Evolutionary conservation across 2,329 filamentous ascomycete genomes (phyloP), one percentile per base, ranked within the genome.

Genomic region (Aspergillus sclerotialis): DNA sequence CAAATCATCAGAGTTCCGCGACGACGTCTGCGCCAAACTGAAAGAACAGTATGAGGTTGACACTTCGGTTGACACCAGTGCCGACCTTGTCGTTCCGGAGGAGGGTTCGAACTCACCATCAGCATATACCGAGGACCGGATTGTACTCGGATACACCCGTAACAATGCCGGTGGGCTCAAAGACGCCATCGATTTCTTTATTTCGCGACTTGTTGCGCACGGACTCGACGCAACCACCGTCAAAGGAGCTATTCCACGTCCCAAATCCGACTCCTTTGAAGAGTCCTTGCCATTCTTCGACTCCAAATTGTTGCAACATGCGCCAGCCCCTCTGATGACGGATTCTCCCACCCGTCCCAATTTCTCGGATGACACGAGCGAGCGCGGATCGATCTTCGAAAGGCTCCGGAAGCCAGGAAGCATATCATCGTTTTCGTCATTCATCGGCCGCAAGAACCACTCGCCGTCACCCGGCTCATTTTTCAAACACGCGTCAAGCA

Each of bases 241-340:
- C 53, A 93, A 93, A 61, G 92, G 92, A 33, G 82, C 87, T n/a
- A 92, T 96, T 45, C 88, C 90, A 13, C 84, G 92, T n/a, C 92
- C 92, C 43, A 95, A 96, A 68, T 96, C 92, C 1, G 92, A 98
- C 61, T 95, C 92, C 0, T 98, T 98, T 46, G 92, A 98, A 59
- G 90, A 98, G 51, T 94, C 90, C 6, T 73, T 96, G 33, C 90
- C 89, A 37, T 96, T 89, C 68, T 98, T 98, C 55, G 86, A 95
- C 58, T 95, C 90, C 2, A 96, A 95, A 67, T 75, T 98, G 29
- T 76, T 98, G 35, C 92, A 96, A 62, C 88, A 93, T 52, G 89
- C 90, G 4, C 88, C 90, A 23, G 76, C 84, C 4, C 77, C 84
- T 2, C 73, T 88, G 12, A 76, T 78, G 10, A 88, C 85, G 4